phyloP scores from a whole-genome alignment of 2,329 filamentous ascomycete species.

The Alternaria sp. region DNA sequence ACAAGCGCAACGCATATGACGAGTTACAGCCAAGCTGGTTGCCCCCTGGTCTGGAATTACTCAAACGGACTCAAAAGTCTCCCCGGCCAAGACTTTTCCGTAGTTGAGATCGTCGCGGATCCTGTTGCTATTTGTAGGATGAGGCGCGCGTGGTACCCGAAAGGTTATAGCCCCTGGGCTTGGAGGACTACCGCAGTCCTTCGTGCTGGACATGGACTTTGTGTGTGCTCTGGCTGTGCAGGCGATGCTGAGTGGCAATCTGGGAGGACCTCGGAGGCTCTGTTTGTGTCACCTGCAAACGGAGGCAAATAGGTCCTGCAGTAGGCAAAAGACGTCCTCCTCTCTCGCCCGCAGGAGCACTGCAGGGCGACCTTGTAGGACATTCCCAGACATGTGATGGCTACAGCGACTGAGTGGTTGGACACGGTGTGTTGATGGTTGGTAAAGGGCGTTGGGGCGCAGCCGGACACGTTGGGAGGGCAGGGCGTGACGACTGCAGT shows the following conservation, averaged over 20 bases:
- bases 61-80: slow-evolving; percentile 11
- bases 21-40: slow-evolving; percentile 9
- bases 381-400: slow-evolving; percentile 16
- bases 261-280: slow-evolving; percentile 11
- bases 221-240: slow-evolving; percentile 7
- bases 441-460: slow-evolving; percentile 31
- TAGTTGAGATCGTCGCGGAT: slow-evolving; percentile 7
- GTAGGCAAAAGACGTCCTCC: slow-evolving; percentile 14
- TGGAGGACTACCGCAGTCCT: slow-evolving; percentile 3
- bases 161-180: slow-evolving; percentile 8
- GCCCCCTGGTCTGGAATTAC: neutral
- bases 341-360: slow-evolving; percentile 1
- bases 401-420: neutral
- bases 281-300: neutral
- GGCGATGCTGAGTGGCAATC: slow-evolving; percentile 6
- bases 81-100: slow-evolving; percentile 3
- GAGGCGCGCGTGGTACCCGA: slow-evolving; percentile 13
- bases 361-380: slow-evolving; percentile 30
- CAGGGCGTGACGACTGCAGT: slow-evolving; percentile 16
- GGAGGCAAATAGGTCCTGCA: slow-evolving; percentile 6
- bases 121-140: slow-evolving; percentile 12
- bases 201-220: neutral
- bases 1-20: neutral
- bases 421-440: neutral
- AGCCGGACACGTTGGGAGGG: slow-evolving; percentile 22